phyloP scores from a whole-genome alignment of 108 stramenopile species.

The Cyclotella atomus region DNA sequence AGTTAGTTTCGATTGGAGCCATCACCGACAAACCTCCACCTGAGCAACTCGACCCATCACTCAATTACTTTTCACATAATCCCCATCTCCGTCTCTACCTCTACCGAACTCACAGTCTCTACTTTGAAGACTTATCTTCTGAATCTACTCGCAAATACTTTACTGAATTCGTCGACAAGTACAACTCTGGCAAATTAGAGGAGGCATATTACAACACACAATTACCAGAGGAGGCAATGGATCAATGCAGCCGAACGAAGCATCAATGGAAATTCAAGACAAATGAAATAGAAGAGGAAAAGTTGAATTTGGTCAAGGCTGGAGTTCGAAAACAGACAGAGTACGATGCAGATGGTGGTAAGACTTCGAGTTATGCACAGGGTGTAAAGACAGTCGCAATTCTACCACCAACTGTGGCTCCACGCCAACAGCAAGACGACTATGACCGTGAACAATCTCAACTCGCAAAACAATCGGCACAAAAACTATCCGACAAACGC shows the following conservation, averaged over 20 bases:
- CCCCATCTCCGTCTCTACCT: constrained; percentile 79
- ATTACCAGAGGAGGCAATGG: constrained; percentile 64
- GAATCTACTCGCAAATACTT: constrained; percentile 68
- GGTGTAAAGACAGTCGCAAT: no score
- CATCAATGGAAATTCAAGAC: constrained; percentile 80
- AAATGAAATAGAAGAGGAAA: constrained; percentile 56
- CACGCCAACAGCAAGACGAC: background rate
- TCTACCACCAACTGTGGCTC: background rate
- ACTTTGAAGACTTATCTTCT: constrained; percentile 75
- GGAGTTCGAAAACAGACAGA: constrained; percentile 80
- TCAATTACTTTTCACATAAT: constrained; percentile 80
- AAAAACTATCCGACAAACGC: constrained; percentile 53
- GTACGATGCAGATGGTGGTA: constrained; percentile 39
- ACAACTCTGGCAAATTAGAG: constrained; percentile 76
- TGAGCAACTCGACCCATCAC: constrained; percentile 59
- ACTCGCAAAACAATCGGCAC: constrained; percentile 30
- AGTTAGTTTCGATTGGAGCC: constrained; percentile 37
- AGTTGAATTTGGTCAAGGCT: constrained; percentile 61
- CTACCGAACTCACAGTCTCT: constrained; percentile 65
- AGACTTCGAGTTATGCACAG: background rate
- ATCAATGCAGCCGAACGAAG: constrained; percentile 73
- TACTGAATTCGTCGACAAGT: constrained; percentile 57
- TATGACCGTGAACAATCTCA: constrained; percentile 9
- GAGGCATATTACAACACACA: constrained; percentile 58
- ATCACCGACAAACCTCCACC: constrained; percentile 22